Base-by-base conservation (phyloP, 2,329 filamentous ascomycete species). In the Sporothrix dimorphospora region DNA sequence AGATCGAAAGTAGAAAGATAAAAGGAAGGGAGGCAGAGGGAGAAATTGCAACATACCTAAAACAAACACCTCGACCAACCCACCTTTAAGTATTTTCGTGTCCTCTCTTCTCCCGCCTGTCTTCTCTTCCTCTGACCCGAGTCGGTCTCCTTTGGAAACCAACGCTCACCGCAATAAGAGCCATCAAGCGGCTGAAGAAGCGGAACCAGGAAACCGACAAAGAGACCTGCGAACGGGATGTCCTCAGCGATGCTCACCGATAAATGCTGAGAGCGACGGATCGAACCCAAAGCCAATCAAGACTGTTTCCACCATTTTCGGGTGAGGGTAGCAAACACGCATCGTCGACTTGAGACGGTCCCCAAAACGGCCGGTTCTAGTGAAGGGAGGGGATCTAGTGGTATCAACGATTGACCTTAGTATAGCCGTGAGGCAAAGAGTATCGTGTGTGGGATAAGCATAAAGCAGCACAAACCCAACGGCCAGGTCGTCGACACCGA, bases 161-260 rank as follows among this genome's bases (percentile, higher is more conserved):
- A 66, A 63, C 21, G 11, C 24, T 49, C 40, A 19, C 38, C 42
- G 38, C 61, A 27, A 47, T 27, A 30, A 66, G 42, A 40, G 42
- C 61, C 42, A 66, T 9, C 40, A 66, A 21, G 61, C 61, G 61
- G 59, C 65, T 38, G 65, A 53, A 68, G 19, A 68, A 27, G 53
- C 27, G 65, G 42, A 24, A 53, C 65, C 40, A 47, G 27, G 65
- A 68, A 24, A 51, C 27, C 11, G 6, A 24, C 34, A 40, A 63
- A 63, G 19, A n/a, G 59, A 45, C 19, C 4, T 24, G n/a, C 27
- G 16, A 68, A 53, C 45, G 16, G 42, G 40, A 49, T 19, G 21
- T 45, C 21, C 38, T 34, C 24, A 45, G 16, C 16, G 45, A 67
- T 49, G 14, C 8, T 34, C 63, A 67, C 45, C 45, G 27, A 51